A percentile compares a stretch with the other conserved stretches of the same genome.
These are phyloP conservation scores for Jamesozyma lodderae DNA, from an alignment of 805 yeast genomes.

Conservation along the genomic window DNA sequence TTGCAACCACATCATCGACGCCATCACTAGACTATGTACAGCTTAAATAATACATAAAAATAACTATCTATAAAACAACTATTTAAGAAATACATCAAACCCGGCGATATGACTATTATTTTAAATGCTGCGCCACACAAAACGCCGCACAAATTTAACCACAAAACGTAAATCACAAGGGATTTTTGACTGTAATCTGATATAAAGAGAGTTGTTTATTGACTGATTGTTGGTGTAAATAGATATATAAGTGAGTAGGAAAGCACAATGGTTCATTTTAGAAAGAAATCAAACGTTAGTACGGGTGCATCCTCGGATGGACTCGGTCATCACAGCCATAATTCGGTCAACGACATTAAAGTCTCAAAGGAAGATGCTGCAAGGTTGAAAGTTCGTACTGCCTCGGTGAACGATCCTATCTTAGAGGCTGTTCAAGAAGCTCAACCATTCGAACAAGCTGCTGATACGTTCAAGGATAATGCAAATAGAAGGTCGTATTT, in stretches of 20 bases:
- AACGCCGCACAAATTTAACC: too few species aligned
- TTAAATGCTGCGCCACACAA: too few species aligned
- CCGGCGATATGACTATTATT: too few species aligned
- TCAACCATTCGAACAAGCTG: conserved; percentile 79
- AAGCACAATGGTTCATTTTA: conserved; percentile 36
- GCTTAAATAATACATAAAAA: too few species aligned
- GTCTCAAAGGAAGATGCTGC: conserved; percentile 42
- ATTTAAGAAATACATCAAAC: too few species aligned
- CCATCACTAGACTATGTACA: conserved; percentile 14
- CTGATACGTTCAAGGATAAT: conserved; percentile 27
- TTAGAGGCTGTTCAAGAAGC: conserved; percentile 87
- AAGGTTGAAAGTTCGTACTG: conserved; percentile 52
- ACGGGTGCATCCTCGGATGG: conserved; percentile 9
- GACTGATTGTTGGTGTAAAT: not conserved
- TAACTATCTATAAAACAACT: too few species aligned
- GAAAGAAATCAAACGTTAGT: conserved; percentile 28
- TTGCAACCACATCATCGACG: conserved; percentile 31
- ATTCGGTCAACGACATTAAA: conserved; percentile 26
- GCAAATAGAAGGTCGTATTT: conserved; percentile 31
- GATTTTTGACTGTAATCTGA: too few species aligned
- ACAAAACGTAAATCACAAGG: too few species aligned
- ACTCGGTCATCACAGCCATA: not conserved
- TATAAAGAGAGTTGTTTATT: too few species aligned
- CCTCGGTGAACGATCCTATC: conserved; percentile 79
- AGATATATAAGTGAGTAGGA: not conserved